Base-by-base conservation (phyloP, 331 rosid species). In the Pyrus hybrid region DNA sequence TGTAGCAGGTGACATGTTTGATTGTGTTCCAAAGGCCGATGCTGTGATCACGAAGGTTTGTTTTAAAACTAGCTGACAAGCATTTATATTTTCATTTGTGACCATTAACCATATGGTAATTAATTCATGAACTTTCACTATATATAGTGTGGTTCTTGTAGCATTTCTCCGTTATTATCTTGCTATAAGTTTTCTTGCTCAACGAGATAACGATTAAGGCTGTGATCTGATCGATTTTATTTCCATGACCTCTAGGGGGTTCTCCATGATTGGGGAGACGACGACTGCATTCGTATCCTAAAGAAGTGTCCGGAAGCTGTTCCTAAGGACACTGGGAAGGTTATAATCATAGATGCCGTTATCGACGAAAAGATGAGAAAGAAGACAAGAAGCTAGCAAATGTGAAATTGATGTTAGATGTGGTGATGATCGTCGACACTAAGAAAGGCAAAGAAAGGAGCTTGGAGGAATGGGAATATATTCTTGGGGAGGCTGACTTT, bases 211-310 rank as follows among this genome's bases (percentile, higher is more conserved):
- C 21, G 12, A 54, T n/a, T 17, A n/a, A 54, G n/a, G 14, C 5
- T n/a, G 6, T 33, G 4, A 18, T 3, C 8, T 26, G 10, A 14
- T 60, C 12, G 7, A 35, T 13, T 41, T 56, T 70, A 2, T 49
- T 6, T 49, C 18, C 20, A 7, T 49, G 56, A 49, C 20, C 14
- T 6, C 18, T 17, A 89, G 90, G 77, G 80, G 87, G 85, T 90
- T 76, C 80, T 91, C 62, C 96, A 91, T 73, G 91, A 90, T 5
- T 88, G 89, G 97, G 72, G 82, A 3, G 96, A 93, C 4, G 81
- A 89, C 26, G 91, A 91, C 35, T 88, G 93, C 81, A 85, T 91
- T 25, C 9, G 71, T 17, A 85, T 91, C 62, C 82, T 84, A 20
- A 57, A 57, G 6, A 57, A 57, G 63, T 57, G 63, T 13, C 11